Base-by-base conservation (phyloP, 108 stramenopile genomes). In the Skeletonema menzelii region DNA sequence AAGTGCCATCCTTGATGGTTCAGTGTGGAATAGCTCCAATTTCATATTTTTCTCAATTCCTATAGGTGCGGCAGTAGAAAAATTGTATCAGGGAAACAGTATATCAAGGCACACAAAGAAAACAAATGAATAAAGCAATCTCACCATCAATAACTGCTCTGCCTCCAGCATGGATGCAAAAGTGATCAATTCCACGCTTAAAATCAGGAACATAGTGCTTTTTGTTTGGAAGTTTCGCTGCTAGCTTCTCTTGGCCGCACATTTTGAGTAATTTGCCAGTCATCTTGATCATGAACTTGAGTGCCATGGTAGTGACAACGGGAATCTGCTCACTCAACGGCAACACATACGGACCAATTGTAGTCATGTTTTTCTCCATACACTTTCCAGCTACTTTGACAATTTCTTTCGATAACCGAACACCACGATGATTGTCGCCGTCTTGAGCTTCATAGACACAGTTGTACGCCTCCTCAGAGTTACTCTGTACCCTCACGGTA, bases 131-230 rank as follows among this genome's bases (percentile, higher is more conserved):
- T 8, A 57, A 57, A 27, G 27, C 7, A 74, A 65, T 80, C 90
- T 75, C 69, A 91, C 90, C 97, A 76, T 98, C 97, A 81, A 98
- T 96, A 14, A 97, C 97, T 32, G 96, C 96, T 26, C 97, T 84
- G 38, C 97, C 97, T 30, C 98, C 98, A 44, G 98, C 98, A 82
- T 99, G 98, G 70, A 99, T 96, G 69, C 98, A 99, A 72, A 97
- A 99, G 77, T 98, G 96, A 69, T 99, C 97, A 80, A 99, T 96
- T 34, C 96, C 95, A 20, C 93, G 72, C 86, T 96, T 97, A 85
- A 99, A 99, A 81, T 99, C 97, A 20, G 98, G 98, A 11, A 97
- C 92, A 70, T 99, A 99, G 22, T 91, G 90, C 71, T 83, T 87
- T 24, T 84, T 74, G 35, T 68, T 65, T 0, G 85, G 90, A 15